phyloP scores from a whole-genome alignment of 140 eudicot genomes.

The Cichorium intybus region DNA sequence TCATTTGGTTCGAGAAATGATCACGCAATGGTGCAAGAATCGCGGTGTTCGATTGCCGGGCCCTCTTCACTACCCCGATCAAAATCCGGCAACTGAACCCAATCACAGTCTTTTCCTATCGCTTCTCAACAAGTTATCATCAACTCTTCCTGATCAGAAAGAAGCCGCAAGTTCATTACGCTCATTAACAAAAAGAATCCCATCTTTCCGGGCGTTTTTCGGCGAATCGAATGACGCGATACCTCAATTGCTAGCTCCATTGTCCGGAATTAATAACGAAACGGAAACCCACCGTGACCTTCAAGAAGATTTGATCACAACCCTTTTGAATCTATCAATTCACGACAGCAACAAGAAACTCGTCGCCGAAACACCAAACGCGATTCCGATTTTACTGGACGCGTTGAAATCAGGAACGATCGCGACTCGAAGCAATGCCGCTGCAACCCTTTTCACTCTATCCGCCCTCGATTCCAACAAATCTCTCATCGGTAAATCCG shows the following conservation, averaged over 20 bases:
- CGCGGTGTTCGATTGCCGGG: slow-evolving; percentile 46
- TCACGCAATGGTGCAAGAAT: slow-evolving; percentile 74
- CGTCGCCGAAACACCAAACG: slow-evolving; percentile 71
- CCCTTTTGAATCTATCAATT: slow-evolving; percentile 76
- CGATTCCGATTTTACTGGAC: slow-evolving; percentile 51
- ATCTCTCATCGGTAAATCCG: slow-evolving; percentile 70
- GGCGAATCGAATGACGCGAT: slow-evolving; percentile 58
- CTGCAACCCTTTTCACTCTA: slow-evolving; percentile 83
- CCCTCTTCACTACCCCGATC: slow-evolving; percentile 36
- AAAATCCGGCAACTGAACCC: slow-evolving; percentile 41
- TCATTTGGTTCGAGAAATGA: slow-evolving; percentile 66
- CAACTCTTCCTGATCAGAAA: slow-evolving; percentile 51
- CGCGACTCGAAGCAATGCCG: slow-evolving; percentile 75
- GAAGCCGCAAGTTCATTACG: slow-evolving; percentile 77
- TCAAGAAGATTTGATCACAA: slow-evolving; percentile 83
- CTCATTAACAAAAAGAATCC: slow-evolving; percentile 65
- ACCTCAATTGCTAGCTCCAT: slow-evolving; percentile 56
- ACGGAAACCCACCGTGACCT: slow-evolving; percentile 44
- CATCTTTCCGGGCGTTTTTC: slow-evolving; percentile 77
- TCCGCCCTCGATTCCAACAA: slow-evolving; percentile 89
- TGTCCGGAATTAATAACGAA: slow-evolving; percentile 30
- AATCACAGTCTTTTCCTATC: slow-evolving; percentile 53
- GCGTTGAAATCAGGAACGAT: slow-evolving; percentile 63
- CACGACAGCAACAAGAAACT: slow-evolving; percentile 81
- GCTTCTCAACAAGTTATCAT: slow-evolving; percentile 56